Conservation (phyloP, 2,329 filamentous ascomycete species). For the Truncatella angustata region DNA sequence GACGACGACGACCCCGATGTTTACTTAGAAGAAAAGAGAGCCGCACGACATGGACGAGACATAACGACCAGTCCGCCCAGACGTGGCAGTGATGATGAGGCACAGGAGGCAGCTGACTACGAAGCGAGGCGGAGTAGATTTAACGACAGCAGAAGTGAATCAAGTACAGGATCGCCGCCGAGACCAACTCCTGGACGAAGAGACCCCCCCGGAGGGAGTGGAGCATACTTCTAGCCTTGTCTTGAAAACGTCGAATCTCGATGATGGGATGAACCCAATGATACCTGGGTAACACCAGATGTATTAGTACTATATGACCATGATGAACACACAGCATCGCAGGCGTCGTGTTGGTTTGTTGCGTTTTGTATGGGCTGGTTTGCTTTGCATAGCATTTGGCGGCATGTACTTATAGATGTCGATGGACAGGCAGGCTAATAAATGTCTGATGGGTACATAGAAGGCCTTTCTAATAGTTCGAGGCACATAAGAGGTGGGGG, state of each 20-base stretch:
- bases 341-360: no score
- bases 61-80: constrained; percentile 37
- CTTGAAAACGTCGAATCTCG: no score
- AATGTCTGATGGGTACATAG: no score
- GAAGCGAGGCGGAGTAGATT: constrained; percentile 25
- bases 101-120: constrained; percentile 21
- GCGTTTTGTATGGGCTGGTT: not conserved
- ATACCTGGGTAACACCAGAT: not conserved
- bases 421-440: no score
- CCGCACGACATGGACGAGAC: constrained; percentile 37
- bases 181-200: constrained; percentile 14
- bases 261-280: not conserved
- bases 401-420: no score
- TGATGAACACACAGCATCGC: no score
- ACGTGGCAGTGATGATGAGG: constrained; percentile 28
- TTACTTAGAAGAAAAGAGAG: constrained; percentile 28
- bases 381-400: not conserved
- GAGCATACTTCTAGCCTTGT: constrained; percentile 13
- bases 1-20: constrained; percentile 31
- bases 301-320: not conserved
- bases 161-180: constrained; percentile 16
- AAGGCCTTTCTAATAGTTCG: no score
- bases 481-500: no score
- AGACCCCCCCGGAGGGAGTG: constrained; percentile 11
- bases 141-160: constrained; percentile 21